These are phyloP conservation scores for Coemansia sp. DNA, from an alignment of 192 early-diverging fungal genomes.

Conservation along the genomic window DNA sequence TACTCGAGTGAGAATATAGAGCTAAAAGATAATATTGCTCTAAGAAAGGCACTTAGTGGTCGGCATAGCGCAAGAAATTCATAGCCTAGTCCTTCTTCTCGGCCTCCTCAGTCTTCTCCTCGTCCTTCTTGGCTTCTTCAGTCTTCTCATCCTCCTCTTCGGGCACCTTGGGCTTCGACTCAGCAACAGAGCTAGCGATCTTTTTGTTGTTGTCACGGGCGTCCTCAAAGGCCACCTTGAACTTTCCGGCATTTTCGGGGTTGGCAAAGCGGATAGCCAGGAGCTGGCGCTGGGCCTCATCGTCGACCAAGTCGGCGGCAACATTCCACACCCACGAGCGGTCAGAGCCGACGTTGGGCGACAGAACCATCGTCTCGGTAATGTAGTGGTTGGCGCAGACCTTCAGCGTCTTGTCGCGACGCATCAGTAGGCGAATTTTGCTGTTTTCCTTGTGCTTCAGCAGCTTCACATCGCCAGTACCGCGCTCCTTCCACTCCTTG, in stretches of 20 bases:
- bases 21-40: not conserved
- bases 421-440: conserved; percentile 97
- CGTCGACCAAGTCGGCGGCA: conserved; percentile 87
- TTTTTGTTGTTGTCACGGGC: conserved; percentile 57
- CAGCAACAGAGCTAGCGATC: conserved; percentile 14
- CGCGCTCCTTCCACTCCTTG: conserved; percentile 99
- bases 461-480: conserved; percentile 96
- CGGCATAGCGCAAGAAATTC: not conserved
- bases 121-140: conserved; percentile 13
- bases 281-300: conserved; percentile 74
- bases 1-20: not conserved
- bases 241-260: conserved; percentile 90
- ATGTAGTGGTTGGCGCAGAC: conserved; percentile 98
- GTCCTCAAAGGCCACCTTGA: conserved; percentile 83
- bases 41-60: not conserved
- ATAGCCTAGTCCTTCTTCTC: conserved; percentile 17
- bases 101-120: conserved; percentile 8
- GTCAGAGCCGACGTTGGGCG: conserved; percentile 96
- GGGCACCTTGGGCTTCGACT: conserved; percentile 25
- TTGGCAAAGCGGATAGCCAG: conserved; percentile 97
- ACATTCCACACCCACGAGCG: conserved; percentile 99
- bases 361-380: conserved; percentile 81
- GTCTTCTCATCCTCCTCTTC: conserved; percentile 35
- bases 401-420: conserved; percentile 97
- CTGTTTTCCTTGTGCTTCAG: conserved; percentile 86